Conservation (phyloP, 176 grass and related monocot species). For the Hordeum vulgare region MorexV3_pseudomolecules_assembly NC_058524.1:99076208-99076707, state of each 20-base stretch:
- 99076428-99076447: slow-evolving; percentile 57
- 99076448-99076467: slow-evolving; percentile 54
- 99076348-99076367: slow-evolving; percentile 84
- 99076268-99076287: slow-evolving; percentile 77
- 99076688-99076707: slow-evolving; percentile 67
- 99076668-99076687: slow-evolving; percentile 37
- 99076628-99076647: slow-evolving; percentile 82
- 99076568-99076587: slow-evolving; percentile 34
- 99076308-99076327: slow-evolving; percentile 49
- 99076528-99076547: slow-evolving; percentile 58
- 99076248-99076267: slow-evolving; percentile 72
- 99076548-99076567: slow-evolving; percentile 45
- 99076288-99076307: slow-evolving; percentile 76
- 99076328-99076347: slow-evolving; percentile 69
- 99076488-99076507: slow-evolving; percentile 81
- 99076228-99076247: slow-evolving; percentile 29
- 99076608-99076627: slow-evolving; percentile 78
- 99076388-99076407: slow-evolving; percentile 59
- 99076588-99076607: slow-evolving; percentile 74
- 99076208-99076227: slow-evolving; percentile 43
- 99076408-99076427: slow-evolving; percentile 65
- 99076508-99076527: slow-evolving; percentile 53
- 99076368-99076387: slow-evolving; percentile 28
- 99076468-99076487: slow-evolving; percentile 58
- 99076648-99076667: slow-evolving; percentile 53